A percentile compares a stretch with the other conserved stretches of the same genome.
These are phyloP conservation scores for Lyophyllum decastes DNA, from an alignment of 768 basidiomycete genomes.

Conservation along the genomic window DNA sequence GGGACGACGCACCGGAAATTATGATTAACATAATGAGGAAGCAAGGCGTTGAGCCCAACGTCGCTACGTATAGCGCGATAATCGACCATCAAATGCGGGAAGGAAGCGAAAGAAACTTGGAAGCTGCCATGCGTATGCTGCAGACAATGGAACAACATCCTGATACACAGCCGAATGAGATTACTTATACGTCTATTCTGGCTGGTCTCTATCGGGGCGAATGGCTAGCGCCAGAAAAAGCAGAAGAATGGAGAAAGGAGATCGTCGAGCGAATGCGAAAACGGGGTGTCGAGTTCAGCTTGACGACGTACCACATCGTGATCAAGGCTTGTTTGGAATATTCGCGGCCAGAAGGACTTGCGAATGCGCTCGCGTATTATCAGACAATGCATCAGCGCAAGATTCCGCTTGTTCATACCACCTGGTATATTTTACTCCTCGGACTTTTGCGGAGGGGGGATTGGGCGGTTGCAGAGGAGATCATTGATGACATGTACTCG, in stretches of 20 bases:
- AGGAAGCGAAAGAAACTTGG: conserved; percentile 52
- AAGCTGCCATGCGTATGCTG: conserved; percentile 69
- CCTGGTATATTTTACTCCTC: conserved; percentile 76
- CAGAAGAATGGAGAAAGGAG: conserved; percentile 46
- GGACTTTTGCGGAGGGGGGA: conserved; percentile 60
- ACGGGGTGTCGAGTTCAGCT: conserved; percentile 53
- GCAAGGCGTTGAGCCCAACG: conserved; percentile 72
- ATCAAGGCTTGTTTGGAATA: conserved; percentile 66
- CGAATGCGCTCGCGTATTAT: conserved; percentile 59
- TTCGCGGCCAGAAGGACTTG: conserved; percentile 47
- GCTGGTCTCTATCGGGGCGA: conserved; percentile 66
- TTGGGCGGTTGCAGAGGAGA: conserved; percentile 60
- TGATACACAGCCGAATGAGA: conserved; percentile 60
- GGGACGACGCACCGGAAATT: conserved; percentile 63
- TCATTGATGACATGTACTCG: conserved; percentile 61
- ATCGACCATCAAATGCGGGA: conserved; percentile 73
- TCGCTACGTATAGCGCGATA: conserved; percentile 77
- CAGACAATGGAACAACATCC: conserved; percentile 69
- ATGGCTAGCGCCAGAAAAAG: conserved; percentile 46
- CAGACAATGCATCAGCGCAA: conserved; percentile 56
- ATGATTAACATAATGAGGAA: conserved; percentile 76
- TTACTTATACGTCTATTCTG: conserved; percentile 84
- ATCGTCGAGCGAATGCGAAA: conserved; percentile 62
- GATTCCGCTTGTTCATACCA: conserved; percentile 55
- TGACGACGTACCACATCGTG: conserved; percentile 76